These are phyloP conservation scores for Chenopodium berlandieri DNA, from an alignment of 148 eudicot species.

Conservation along the genomic window DNA sequence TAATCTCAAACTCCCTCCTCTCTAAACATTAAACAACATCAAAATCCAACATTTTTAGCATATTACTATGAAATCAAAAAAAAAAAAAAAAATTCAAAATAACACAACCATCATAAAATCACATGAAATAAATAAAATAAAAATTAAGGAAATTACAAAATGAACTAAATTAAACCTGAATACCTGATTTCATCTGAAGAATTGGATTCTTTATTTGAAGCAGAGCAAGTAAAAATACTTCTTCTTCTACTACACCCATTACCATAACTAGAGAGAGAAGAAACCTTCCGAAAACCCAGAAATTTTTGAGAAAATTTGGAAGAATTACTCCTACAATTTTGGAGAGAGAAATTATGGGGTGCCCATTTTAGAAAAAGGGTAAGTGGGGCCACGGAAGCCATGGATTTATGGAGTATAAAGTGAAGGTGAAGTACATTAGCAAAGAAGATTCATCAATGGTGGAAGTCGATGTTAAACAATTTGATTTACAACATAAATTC, in stretches of 20 bases:
- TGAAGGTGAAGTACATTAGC: slow-evolving; percentile 17
- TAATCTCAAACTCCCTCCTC: background rate
- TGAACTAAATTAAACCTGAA: slow-evolving; percentile 38
- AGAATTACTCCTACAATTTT: background rate
- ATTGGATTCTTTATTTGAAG: slow-evolving; percentile 51
- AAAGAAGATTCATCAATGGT: background rate
- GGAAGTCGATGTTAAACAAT: background rate
- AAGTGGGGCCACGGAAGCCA: slow-evolving; percentile 24
- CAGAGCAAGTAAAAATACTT: slow-evolving; percentile 44
- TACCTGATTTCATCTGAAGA: slow-evolving; percentile 58
- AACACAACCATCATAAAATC: background rate
- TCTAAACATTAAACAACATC: background rate
- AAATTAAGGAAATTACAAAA: background rate
- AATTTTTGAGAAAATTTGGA: slow-evolving; percentile 9
- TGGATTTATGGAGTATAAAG: background rate
- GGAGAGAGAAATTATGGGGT: slow-evolving; percentile 8
- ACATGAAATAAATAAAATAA: background rate
- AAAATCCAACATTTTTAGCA: background rate
- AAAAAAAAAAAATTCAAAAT: background rate
- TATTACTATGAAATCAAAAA: background rate
- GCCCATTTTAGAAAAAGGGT: slow-evolving; percentile 24
- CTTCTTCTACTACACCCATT: background rate
- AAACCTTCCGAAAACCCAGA: slow-evolving; percentile 3
- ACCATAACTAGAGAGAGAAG: slow-evolving; percentile 13
- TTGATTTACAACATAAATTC: background rate